These are phyloP conservation scores for Aureococcus anophagefferens DNA, from an alignment of 108 stramenopile genomes.

Conservation along the genomic window DNA sequence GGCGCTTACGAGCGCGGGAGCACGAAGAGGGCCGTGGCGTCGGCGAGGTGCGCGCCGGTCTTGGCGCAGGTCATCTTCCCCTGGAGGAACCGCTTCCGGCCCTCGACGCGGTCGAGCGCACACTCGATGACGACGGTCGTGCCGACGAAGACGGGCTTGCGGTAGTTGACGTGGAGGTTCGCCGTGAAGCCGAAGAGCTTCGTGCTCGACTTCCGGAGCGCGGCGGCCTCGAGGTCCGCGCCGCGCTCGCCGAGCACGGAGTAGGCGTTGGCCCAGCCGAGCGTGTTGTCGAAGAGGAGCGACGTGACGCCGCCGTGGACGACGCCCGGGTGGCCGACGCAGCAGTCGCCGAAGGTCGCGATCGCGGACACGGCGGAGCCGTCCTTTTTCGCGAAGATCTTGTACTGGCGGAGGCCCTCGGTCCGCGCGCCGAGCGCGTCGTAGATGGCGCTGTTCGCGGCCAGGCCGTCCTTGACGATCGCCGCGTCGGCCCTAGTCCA, in stretches of 20 bases:
- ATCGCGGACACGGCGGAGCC: neutral
- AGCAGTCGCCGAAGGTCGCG: neutral
- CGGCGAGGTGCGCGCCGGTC: neutral
- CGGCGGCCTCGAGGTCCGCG: neutral
- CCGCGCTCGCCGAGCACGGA: neutral
- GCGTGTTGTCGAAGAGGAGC: conserved; percentile 6
- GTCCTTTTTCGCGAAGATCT: neutral
- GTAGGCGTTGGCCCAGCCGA: conserved; percentile 10
- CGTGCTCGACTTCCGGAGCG: neutral
- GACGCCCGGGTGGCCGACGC: conserved; percentile 8
- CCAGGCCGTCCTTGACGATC: no score
- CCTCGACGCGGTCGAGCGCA: neutral
- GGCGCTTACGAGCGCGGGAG: neutral
- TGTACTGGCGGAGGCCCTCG: neutral
- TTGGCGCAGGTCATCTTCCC: neutral
- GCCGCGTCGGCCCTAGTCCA: no score
- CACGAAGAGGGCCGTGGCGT: neutral
- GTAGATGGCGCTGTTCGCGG: no score
- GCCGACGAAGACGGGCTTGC: neutral
- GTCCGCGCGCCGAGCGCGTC: neutral
- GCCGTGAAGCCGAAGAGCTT: conserved; percentile 6
- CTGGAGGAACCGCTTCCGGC: neutral
- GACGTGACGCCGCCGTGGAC: conserved; percentile 18
- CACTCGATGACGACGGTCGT: neutral
- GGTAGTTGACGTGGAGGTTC: conserved; percentile 12